Evolutionary conservation across 2,329 filamentous ascomycete genomes (phyloP).

Genomic region (Fusarium miscanthi): DNA sequence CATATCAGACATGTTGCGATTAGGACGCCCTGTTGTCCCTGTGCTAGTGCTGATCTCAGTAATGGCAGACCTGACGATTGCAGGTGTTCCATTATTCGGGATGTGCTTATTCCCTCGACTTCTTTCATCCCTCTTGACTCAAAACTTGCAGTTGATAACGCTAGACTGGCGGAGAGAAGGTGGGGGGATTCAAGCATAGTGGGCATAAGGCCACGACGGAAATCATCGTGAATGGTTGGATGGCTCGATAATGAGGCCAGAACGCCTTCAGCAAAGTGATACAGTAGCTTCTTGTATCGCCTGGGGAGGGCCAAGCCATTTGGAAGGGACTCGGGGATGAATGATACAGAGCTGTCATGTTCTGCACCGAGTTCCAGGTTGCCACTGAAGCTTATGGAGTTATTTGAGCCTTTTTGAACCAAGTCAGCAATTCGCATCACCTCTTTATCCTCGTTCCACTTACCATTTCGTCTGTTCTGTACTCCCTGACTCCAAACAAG

Average conservation of each 20-base stretch:
- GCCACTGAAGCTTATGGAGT: neutral
- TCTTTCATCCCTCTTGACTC: slow-evolving; percentile 38
- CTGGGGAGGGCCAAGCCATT: slow-evolving; percentile 40
- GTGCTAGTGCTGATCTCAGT: slow-evolving; percentile 36
- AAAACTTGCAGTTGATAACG: slow-evolving; percentile 43
- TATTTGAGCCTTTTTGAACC: neutral
- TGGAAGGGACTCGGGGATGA: slow-evolving; percentile 33
- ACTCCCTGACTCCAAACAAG: slow-evolving; percentile 39
- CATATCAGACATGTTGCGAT: slow-evolving; percentile 46
- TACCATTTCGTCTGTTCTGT: neutral
- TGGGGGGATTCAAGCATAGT: slow-evolving; percentile 43
- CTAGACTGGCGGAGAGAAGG: slow-evolving; percentile 44
- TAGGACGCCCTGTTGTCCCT: slow-evolving; percentile 37
- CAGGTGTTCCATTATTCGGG: slow-evolving; percentile 38
- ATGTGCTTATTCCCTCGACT: slow-evolving; percentile 38
- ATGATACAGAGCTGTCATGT: neutral
- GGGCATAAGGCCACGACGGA: slow-evolving; percentile 42
- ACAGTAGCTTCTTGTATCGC: slow-evolving; percentile 37
- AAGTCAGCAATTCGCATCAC: too few species aligned
- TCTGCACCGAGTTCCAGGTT: neutral
- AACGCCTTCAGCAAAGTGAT: slow-evolving; percentile 43
- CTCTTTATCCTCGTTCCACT: too few species aligned
- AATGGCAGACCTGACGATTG: slow-evolving; percentile 42
- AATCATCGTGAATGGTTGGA: slow-evolving; percentile 42
- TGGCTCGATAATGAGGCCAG: slow-evolving; percentile 45